phyloP scores from a whole-genome alignment of 2,329 filamentous ascomycete species.

The Fusarium avenaceum region DNA sequence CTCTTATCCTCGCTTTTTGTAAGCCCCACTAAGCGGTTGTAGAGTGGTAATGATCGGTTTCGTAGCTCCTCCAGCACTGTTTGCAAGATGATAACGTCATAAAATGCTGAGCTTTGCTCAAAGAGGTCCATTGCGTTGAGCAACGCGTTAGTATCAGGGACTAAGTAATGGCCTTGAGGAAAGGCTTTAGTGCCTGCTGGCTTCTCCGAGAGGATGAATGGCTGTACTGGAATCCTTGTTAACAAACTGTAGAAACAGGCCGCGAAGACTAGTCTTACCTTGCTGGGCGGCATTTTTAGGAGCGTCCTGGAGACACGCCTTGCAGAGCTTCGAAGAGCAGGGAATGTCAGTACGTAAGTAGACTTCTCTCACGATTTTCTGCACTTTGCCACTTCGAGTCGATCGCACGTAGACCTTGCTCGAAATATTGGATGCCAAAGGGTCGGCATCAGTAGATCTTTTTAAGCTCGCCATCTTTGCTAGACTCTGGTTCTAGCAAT shows the following conservation, averaged over 20 bases:
- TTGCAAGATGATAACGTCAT: slow-evolving; percentile 96
- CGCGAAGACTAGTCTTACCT: slow-evolving; percentile 63
- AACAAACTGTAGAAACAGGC: slow-evolving; percentile 1
- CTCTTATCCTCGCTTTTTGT: slow-evolving; percentile 97
- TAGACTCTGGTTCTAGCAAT: slow-evolving; percentile 6
- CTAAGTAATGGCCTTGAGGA: slow-evolving; percentile 89
- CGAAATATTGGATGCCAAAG: slow-evolving; percentile 79
- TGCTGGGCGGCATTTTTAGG: slow-evolving; percentile 84
- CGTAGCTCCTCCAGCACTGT: slow-evolving; percentile 96
- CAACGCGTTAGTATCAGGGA: slow-evolving; percentile 96
- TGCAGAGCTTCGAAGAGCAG: slow-evolving; percentile 92
- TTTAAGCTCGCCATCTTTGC: slow-evolving; percentile 75
- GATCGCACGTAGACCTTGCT: slow-evolving; percentile 97
- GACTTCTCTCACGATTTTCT: slow-evolving; percentile 97
- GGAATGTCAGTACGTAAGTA: slow-evolving; percentile 97
- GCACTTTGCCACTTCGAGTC: slow-evolving; percentile 95
- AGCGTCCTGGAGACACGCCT: slow-evolving; percentile 77
- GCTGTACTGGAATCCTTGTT: slow-evolving; percentile 67
- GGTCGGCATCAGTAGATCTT: slow-evolving; percentile 65
- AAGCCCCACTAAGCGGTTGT: slow-evolving; percentile 90
- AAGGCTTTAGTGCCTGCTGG: slow-evolving; percentile 87
- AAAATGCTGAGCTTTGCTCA: slow-evolving; percentile 90
- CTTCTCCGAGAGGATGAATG: slow-evolving; percentile 89
- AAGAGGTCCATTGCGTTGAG: slow-evolving; percentile 97
- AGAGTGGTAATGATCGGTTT: slow-evolving; percentile 92